Percentiles rank a stretch among this genome's conserved stretches.
Evolutionary conservation across 768 basidiomycete genomes (phyloP).

Genomic region (Leccinum uliginosum): DNA sequence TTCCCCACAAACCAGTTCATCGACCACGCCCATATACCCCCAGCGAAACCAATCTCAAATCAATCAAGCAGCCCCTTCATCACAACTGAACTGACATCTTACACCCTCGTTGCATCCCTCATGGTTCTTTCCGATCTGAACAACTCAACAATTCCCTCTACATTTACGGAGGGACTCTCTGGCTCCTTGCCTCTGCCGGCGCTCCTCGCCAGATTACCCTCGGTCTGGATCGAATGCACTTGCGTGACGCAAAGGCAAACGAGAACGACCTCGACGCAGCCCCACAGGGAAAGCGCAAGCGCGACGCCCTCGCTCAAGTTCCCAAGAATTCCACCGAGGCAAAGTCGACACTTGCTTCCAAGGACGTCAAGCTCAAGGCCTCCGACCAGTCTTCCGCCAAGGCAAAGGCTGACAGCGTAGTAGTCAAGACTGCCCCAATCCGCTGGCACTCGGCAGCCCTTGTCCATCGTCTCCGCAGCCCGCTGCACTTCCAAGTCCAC

Average conservation of each 20-base stretch:
- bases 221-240: too few species aligned
- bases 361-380: slow-evolving; percentile 54
- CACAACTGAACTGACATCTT: too few species aligned
- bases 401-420: slow-evolving; percentile 59
- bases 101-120: too few species aligned
- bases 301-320: slow-evolving; percentile 71
- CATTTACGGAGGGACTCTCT: too few species aligned
- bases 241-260: slow-evolving; percentile 32
- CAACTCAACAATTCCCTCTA: too few species aligned
- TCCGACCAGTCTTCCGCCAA: slow-evolving; percentile 38
- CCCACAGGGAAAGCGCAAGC: slow-evolving; percentile 64
- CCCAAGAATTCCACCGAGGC: slow-evolving; percentile 45
- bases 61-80: too few species aligned
- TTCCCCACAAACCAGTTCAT: too few species aligned
- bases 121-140: too few species aligned
- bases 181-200: too few species aligned
- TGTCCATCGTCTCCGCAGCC: slow-evolving; percentile 24
- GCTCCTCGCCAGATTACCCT: too few species aligned
- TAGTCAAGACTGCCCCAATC: slow-evolving; percentile 40
- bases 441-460: slow-evolving; percentile 43
- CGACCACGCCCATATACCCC: too few species aligned
- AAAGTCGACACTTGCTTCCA: slow-evolving; percentile 32
- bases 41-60: too few species aligned
- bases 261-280: slow-evolving; percentile 45
- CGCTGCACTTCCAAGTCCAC: slow-evolving; percentile 26